Evolutionary conservation across 768 basidiomycete species (phyloP).

Genomic region (Lactarius akahatsu): DNA sequence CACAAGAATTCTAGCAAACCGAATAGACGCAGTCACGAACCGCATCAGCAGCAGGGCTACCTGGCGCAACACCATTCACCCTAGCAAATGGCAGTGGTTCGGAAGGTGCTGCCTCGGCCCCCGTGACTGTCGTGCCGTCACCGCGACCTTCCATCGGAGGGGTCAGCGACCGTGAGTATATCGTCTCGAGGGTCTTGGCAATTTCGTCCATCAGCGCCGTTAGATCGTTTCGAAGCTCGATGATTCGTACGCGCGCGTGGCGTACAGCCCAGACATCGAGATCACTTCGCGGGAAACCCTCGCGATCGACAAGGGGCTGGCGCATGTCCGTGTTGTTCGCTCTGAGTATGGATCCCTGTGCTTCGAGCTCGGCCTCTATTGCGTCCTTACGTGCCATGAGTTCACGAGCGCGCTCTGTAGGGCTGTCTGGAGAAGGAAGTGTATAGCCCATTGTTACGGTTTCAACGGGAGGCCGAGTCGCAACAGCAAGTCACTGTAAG

Average conservation of each 20-base stretch:
- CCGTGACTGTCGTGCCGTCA: constrained; percentile 11
- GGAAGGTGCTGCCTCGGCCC: constrained; percentile 5
- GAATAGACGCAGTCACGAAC: constrained; percentile 44
- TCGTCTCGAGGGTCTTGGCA: constrained; percentile 61
- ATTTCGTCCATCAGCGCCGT: constrained; percentile 63
- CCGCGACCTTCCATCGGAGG: constrained; percentile 28
- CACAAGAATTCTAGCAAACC: constrained; percentile 22
- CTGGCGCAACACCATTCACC: constrained; percentile 77
- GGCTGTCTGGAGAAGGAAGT: constrained; percentile 30
- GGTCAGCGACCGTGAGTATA: constrained; percentile 52
- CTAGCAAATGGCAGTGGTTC: constrained; percentile 64
- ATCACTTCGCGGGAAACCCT: constrained; percentile 88
- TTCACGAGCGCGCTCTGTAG: constrained; percentile 57
- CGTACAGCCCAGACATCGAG: constrained; percentile 82
- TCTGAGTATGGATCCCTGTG: constrained; percentile 60
- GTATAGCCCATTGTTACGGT: constrained; percentile 26
- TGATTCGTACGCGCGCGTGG: constrained; percentile 70
- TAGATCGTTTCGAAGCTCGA: constrained; percentile 79
- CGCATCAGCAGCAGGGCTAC: constrained; percentile 79
- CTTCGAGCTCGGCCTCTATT: constrained; percentile 70
- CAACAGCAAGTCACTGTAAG: not conserved
- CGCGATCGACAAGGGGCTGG: constrained; percentile 75
- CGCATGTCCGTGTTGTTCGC: constrained; percentile 63
- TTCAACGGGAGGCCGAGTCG: not conserved
- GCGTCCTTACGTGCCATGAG: constrained; percentile 68